These are phyloP conservation scores for Rutidosis leptorrhynchoides DNA, from an alignment of 129 eudicot genomes.

Conservation along the genomic window DNA sequence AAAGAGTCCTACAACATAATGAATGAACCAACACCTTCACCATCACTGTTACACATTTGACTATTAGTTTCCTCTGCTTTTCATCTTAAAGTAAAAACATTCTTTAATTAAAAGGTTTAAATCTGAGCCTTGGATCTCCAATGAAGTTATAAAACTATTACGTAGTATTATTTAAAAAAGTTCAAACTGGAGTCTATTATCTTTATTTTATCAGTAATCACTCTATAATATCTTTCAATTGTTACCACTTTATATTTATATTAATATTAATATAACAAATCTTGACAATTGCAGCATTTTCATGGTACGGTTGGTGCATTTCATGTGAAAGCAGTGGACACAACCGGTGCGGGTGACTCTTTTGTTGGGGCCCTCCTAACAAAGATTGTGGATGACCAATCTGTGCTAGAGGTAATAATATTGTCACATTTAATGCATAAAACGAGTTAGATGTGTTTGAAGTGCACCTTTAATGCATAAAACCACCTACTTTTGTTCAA, in stretches of 20 bases:
- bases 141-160: conserved; percentile 1
- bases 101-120: conserved; percentile 3
- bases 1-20: conserved; percentile 26
- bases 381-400: conserved; percentile 70
- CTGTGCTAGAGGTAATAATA: conserved; percentile 59
- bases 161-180: background rate
- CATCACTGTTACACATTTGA: conserved; percentile 22
- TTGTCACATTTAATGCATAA: too few relatives aligned
- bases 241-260: background rate
- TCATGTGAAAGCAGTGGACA: conserved; percentile 76
- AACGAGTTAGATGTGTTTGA: background rate
- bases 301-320: conserved; percentile 64
- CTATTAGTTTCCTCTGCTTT: conserved; percentile 12
- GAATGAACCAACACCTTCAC: conserved; percentile 5
- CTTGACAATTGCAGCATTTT: conserved; percentile 48
- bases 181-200: background rate
- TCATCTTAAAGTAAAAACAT: conserved; percentile 18
- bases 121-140: conserved; percentile 3
- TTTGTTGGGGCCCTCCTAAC: conserved; percentile 87
- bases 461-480: background rate
- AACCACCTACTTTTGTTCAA: background rate
- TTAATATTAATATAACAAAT: background rate
- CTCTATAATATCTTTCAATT: background rate
- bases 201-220: background rate
- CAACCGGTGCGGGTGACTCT: conserved; percentile 98